phyloP scores from a whole-genome alignment of 257 asterid species.

The Marsdenia floribunda region DNA sequence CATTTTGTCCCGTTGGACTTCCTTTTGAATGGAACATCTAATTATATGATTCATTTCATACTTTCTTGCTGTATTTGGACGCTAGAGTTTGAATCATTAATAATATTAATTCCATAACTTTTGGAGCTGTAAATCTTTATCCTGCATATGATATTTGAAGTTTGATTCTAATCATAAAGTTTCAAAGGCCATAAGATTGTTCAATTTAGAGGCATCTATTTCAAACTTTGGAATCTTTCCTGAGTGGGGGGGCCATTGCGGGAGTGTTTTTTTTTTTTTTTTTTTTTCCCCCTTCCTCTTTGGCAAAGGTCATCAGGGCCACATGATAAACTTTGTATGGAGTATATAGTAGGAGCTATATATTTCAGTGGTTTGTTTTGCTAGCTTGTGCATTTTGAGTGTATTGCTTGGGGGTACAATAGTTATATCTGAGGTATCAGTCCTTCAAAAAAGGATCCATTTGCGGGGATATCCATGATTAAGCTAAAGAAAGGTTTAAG shows the following conservation, averaged over 20 bases:
- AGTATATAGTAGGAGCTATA: neutral
- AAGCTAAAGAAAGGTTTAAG: slow-evolving; percentile 20
- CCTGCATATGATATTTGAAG: neutral
- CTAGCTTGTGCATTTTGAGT: neutral
- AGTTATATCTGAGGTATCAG: neutral
- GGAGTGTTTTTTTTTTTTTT: neutral
- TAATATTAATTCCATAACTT: neutral
- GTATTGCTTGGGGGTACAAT: neutral
- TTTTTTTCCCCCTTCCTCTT: no score
- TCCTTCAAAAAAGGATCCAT: neutral
- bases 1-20: no score
- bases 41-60: no score
- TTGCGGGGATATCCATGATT: slow-evolving; percentile 6
- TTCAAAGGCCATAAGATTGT: neutral
- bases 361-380: neutral
- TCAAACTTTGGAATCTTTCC: neutral
- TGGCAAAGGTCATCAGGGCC: neutral
- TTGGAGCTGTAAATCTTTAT: neutral
- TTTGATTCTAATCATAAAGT: neutral
- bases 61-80: slow-evolving; percentile 1
- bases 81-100: slow-evolving; percentile 1
- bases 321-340: neutral
- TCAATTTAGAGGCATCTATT: slow-evolving; percentile 3
- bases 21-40: no score
- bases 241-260: slow-evolving; percentile 1